A percentile compares a stretch with the other conserved stretches of the same genome.
These are phyloP conservation scores for Termitomyces titanicus DNA, from an alignment of 768 basidiomycete genomes.

Conservation along the genomic window DNA sequence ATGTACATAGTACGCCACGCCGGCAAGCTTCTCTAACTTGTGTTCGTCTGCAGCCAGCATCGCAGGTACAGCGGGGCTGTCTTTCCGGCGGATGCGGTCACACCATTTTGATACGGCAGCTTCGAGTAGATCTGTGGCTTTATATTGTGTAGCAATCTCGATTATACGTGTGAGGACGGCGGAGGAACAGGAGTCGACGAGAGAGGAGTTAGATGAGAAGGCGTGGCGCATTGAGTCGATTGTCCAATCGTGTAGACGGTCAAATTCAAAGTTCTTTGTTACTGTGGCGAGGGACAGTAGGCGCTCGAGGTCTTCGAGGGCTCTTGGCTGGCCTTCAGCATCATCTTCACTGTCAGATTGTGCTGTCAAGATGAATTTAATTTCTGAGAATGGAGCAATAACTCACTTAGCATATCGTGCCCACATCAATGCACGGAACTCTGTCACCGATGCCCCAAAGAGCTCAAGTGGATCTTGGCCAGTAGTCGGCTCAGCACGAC, in stretches of 20 bases:
- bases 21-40: slow-evolving; percentile 27
- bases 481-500: slow-evolving; percentile 14
- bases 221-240: slow-evolving; percentile 29
- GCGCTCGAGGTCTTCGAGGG: slow-evolving; percentile 36
- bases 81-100: slow-evolving; percentile 24
- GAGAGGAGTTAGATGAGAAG: slow-evolving; percentile 19
- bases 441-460: slow-evolving; percentile 38
- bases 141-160: slow-evolving; percentile 23
- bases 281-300: slow-evolving; percentile 43
- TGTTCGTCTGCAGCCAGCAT: slow-evolving; percentile 32
- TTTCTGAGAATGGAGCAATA: not conserved
- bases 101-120: slow-evolving; percentile 26
- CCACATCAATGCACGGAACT: slow-evolving; percentile 53
- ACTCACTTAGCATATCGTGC: slow-evolving; percentile 49
- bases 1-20: slow-evolving; percentile 35
- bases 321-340: slow-evolving; percentile 36
- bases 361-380: not conserved
- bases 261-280: slow-evolving; percentile 46
- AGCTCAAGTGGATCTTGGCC: slow-evolving; percentile 39
- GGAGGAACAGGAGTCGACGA: slow-evolving; percentile 32
- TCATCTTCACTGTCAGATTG: slow-evolving; percentile 37
- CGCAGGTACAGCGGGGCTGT: slow-evolving; percentile 33
- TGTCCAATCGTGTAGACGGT: slow-evolving; percentile 42
- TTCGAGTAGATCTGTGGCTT: slow-evolving; percentile 20
- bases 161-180: slow-evolving; percentile 27